Evolutionary conservation across 768 basidiomycete species (phyloP), one percentile per base, ranked within the genome.

Genomic region (Psilocybe cyanescens): DNA sequence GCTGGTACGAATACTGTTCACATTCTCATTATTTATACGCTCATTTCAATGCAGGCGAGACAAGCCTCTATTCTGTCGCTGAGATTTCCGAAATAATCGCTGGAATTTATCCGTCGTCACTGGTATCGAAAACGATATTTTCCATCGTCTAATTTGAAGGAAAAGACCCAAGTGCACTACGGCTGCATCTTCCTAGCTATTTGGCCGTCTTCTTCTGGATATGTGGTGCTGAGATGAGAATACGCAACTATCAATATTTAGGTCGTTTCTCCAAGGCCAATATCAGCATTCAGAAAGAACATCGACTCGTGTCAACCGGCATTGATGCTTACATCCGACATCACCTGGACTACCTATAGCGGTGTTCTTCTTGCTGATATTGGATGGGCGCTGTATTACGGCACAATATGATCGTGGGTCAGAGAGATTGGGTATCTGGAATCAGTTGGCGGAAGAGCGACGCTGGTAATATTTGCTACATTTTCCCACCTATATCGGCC

Each of bases 281-380:
- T 19, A 57, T 64, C 17, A 76, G 74, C 68, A 78, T 83, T 16
- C 75, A 75, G 52, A 66, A 71, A 28, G 70, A 78, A 55, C 83
- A 83, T 58, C 67, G 67, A 55, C 71, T 84, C n/a, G 69, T 82
- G 0, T 78, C 75, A 0, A 74, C 70, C 3, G 81, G 81, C 1
- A 81, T 79, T 2, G 82, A 83, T 64, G 57, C 76, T 4, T 53
- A 74, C 19, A 78, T 80, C 16, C 74, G 82, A 52, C 82, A 83
- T 62, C 82, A 24, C 24, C 24, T 24, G 24, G 24, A 24, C 81
- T 0, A 74, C 76, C 45, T 82, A 82, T 57, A 68, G 74, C 3
- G 79, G 77, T 5, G 69, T 79, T 14, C 41, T 78, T 14, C 59
- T 73, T 17, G 46, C 59, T 0, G 57, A 62, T 17, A 8, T 53